These are phyloP conservation scores for Sugiyamaella marilandica DNA, from an alignment of 805 yeast species.

Conservation along the genomic window DNA sequence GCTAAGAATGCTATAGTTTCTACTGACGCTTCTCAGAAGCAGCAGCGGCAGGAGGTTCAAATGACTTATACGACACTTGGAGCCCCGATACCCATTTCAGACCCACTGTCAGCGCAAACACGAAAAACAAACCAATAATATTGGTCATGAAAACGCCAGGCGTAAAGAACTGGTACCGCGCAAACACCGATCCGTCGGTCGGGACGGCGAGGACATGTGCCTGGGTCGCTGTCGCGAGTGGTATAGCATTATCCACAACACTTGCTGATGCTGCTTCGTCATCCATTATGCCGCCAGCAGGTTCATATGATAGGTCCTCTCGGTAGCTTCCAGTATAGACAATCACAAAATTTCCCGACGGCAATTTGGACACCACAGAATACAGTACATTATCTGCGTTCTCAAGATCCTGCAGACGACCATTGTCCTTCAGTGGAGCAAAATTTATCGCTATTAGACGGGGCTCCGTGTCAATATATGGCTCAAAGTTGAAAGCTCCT, in stretches of 20 bases:
- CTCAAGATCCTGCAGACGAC: constrained; percentile 2
- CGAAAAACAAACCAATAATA: constrained; percentile 57
- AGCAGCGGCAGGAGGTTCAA: constrained; percentile 41
- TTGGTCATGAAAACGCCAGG: constrained; percentile 78
- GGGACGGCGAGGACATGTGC: constrained; percentile 8
- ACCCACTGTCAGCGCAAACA: constrained; percentile 56
- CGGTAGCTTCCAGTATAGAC: constrained; percentile 23
- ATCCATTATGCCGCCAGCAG: constrained; percentile 7
- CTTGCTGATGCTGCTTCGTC: constrained; percentile 8
- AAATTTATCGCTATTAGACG: constrained; percentile 60
- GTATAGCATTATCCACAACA: too few species aligned
- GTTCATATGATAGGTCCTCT: constrained; percentile 1
- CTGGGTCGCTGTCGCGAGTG: constrained; percentile 1
- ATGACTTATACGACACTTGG: constrained; percentile 75
- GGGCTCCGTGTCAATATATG: constrained; percentile 56
- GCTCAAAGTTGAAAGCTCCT: constrained; percentile 40
- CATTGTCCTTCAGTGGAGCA: constrained; percentile 37
- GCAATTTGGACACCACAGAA: constrained; percentile 29
- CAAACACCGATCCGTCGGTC: constrained; percentile 41
- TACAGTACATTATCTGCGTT: constrained; percentile 27
- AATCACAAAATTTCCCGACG: constrained; percentile 33
- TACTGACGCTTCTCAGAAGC: constrained; percentile 7
- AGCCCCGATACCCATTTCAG: constrained; percentile 66
- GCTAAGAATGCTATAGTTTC: not conserved
- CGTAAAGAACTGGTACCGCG: constrained; percentile 64